phyloP scores from a whole-genome alignment of 2,329 filamentous ascomycete species.

The Beauveria australis region DNA sequence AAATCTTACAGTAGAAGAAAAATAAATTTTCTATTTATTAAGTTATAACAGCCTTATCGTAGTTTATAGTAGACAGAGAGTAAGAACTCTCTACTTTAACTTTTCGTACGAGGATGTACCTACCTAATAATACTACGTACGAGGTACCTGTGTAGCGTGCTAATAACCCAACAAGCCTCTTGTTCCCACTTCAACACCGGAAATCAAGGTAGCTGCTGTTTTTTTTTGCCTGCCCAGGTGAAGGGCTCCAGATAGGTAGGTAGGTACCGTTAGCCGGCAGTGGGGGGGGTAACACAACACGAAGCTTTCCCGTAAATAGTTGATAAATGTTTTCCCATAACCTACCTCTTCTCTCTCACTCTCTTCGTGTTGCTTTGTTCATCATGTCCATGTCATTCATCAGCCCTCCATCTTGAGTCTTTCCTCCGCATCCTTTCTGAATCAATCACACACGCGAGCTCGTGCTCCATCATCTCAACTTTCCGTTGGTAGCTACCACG shows the following conservation, averaged over 20 bases:
- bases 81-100: too few relatives aligned
- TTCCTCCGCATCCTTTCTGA: not conserved
- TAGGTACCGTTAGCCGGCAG: not conserved
- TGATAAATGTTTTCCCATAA: conserved; percentile 6
- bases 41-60: too few relatives aligned
- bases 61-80: too few relatives aligned
- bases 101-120: too few relatives aligned
- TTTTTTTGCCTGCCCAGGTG: conserved; percentile 4
- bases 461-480: not conserved
- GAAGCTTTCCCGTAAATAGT: conserved; percentile 2
- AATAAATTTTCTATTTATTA: too few relatives aligned
- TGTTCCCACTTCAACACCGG: not conserved
- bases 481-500: not conserved
- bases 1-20: too few relatives aligned
- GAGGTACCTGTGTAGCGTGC: not conserved
- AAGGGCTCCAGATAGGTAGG: not conserved
- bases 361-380: not conserved
- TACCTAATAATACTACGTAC: too few relatives aligned
- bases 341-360: not conserved
- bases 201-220: not conserved
- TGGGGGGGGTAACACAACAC: conserved; percentile 2
- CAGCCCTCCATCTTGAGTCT: not conserved
- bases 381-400: not conserved
- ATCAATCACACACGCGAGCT: not conserved
- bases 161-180: not conserved